These are phyloP conservation scores for Russula olivacea DNA, from an alignment of 768 basidiomycete species.

Conservation along the genomic window DNA sequence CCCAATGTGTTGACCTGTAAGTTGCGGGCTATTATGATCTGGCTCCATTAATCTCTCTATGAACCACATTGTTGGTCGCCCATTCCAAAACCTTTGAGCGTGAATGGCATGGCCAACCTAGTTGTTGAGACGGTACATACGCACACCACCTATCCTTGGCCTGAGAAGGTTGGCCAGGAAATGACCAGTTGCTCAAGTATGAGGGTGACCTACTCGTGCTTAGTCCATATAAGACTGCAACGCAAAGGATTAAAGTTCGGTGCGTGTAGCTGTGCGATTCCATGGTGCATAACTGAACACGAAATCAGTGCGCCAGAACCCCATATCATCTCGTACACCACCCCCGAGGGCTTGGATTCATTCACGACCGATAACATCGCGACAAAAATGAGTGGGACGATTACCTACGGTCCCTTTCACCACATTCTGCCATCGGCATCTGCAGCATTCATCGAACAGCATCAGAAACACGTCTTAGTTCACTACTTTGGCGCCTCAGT, in stretches of 20 bases:
- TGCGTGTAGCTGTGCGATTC: slow-evolving; percentile 35
- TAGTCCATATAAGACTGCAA: slow-evolving; percentile 74
- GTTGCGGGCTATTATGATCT: too few species aligned
- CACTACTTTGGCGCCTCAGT: slow-evolving; percentile 87
- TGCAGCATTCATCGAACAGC: slow-evolving; percentile 46
- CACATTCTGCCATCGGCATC: slow-evolving; percentile 61
- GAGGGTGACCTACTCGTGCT: slow-evolving; percentile 70
- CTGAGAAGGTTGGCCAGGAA: slow-evolving; percentile 66
- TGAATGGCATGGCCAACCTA: slow-evolving; percentile 62
- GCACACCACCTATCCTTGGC: slow-evolving; percentile 73
- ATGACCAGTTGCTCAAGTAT: slow-evolving; percentile 77
- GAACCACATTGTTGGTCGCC: too few species aligned
- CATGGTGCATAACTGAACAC: not conserved
- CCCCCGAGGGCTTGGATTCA: slow-evolving; percentile 51
- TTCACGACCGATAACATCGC: slow-evolving; percentile 57
- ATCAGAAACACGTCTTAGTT: slow-evolving; percentile 62
- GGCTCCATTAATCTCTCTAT: too few species aligned
- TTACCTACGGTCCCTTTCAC: slow-evolving; percentile 87
- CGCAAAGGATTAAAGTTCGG: slow-evolving; percentile 87
- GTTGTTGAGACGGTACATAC: slow-evolving; percentile 76
- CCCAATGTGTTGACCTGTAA: too few species aligned
- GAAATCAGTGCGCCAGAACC: slow-evolving; percentile 59
- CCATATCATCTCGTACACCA: slow-evolving; percentile 64
- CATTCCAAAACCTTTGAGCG: slow-evolving; percentile 53
- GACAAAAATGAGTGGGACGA: slow-evolving; percentile 68